A percentile compares a stretch with the other conserved stretches of the same genome.
Conservation (phyloP, 2,329 filamentous ascomycete species). For the Sclerotinia subarctica region DNA sequence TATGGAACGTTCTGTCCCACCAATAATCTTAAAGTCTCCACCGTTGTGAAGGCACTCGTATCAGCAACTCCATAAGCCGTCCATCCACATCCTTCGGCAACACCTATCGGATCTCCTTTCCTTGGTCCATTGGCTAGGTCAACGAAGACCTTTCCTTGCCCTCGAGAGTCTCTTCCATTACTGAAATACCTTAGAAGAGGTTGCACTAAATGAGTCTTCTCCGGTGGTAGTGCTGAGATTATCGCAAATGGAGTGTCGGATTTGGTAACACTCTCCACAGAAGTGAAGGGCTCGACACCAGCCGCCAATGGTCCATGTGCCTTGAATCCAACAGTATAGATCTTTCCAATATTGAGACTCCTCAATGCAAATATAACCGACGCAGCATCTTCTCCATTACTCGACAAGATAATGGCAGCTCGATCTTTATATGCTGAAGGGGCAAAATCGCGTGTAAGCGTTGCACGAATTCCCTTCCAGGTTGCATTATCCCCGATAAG, state of each 20-base stretch:
- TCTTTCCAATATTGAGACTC: constrained; percentile 70
- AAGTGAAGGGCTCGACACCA: constrained; percentile 62
- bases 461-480: constrained; percentile 82
- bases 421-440: constrained; percentile 76
- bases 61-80: constrained; percentile 76
- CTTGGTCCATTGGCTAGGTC: constrained; percentile 66
- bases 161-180: constrained; percentile 24
- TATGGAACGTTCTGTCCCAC: constrained; percentile 86
- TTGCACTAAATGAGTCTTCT: constrained; percentile 75
- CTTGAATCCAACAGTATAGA: constrained; percentile 82
- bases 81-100: constrained; percentile 74
- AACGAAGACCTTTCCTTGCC: constrained; percentile 66
- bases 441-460: constrained; percentile 75
- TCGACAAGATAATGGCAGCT: constrained; percentile 72
- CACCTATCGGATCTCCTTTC: constrained; percentile 64
- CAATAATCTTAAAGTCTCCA: constrained; percentile 73
- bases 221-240: constrained; percentile 72
- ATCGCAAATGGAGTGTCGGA: constrained; percentile 79
- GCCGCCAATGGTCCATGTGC: constrained; percentile 59
- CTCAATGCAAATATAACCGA: constrained; percentile 76
- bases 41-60: constrained; percentile 78
- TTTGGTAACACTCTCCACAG: constrained; percentile 76
- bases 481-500: constrained; percentile 78
- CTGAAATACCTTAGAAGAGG: constrained; percentile 72
- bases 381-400: constrained; percentile 70